phyloP scores from a whole-genome alignment of 2,329 filamentous ascomycete species.

The Penicillium sp. region DNA sequence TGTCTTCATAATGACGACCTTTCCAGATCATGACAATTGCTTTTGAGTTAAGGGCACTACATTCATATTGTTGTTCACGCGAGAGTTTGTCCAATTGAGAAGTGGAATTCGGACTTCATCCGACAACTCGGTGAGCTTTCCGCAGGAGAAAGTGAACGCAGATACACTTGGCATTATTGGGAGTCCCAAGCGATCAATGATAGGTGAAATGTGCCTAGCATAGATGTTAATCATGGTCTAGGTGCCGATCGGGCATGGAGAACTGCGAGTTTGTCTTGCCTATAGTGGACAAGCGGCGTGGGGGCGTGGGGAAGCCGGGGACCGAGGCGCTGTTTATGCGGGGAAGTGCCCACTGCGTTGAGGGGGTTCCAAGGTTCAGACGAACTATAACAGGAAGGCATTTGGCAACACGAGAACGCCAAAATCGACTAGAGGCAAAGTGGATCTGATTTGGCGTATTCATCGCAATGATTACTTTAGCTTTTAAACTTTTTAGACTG shows the following conservation, averaged over 20 bases:
- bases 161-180: not conserved
- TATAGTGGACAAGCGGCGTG: constrained; percentile 10
- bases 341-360: not conserved
- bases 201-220: not conserved
- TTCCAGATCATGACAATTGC: not conserved
- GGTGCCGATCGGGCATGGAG: not conserved
- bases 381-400: not conserved
- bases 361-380: not conserved
- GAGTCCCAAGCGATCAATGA: not conserved
- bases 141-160: not conserved
- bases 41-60: not conserved
- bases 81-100: too few relatives aligned
- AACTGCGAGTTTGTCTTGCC: not conserved
- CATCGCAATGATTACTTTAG: not conserved
- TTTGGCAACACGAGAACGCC: not conserved
- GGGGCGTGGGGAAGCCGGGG: constrained; percentile 13
- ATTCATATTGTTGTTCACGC: not conserved
- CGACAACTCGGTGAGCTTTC: constrained; percentile 8
- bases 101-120: not conserved
- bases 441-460: not conserved
- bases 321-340: not conserved
- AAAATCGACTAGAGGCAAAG: not conserved
- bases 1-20: not conserved
- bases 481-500: not conserved
- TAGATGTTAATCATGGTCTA: not conserved